phyloP scores from a whole-genome alignment of 2,329 filamentous ascomycete genomes.

The Aurifilum marmelostoma region DNA sequence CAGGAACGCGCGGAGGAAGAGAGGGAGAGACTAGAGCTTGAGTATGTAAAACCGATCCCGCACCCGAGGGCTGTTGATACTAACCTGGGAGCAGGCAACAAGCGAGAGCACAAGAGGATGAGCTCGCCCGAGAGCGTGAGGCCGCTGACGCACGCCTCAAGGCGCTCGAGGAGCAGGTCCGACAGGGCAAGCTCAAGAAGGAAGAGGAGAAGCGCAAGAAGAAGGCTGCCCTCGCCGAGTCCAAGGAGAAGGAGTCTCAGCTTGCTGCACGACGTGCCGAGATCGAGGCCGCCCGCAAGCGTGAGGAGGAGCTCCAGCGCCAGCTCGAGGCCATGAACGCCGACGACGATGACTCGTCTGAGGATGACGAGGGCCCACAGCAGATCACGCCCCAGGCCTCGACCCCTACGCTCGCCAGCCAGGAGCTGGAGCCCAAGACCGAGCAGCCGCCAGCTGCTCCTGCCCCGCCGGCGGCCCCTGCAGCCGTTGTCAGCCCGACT shows the following conservation, averaged over 20 bases:
- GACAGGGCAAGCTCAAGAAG: slow-evolving; percentile 91
- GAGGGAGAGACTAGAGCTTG: slow-evolving; percentile 72
- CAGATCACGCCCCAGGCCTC: slow-evolving; percentile 68
- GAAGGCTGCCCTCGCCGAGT: slow-evolving; percentile 83
- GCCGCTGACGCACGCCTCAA: slow-evolving; percentile 81
- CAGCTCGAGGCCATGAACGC: slow-evolving; percentile 78
- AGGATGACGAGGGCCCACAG: slow-evolving; percentile 78
- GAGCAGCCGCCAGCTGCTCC: slow-evolving; percentile 49
- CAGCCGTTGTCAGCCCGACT: slow-evolving; percentile 57
- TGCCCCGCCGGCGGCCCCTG: slow-evolving; percentile 53
- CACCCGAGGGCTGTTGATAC: slow-evolving; percentile 29
- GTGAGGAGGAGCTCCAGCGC: slow-evolving; percentile 84
- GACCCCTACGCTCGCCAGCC: slow-evolving; percentile 58
- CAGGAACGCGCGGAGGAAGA: slow-evolving; percentile 78
- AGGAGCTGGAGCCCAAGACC: slow-evolving; percentile 57
- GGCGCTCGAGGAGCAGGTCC: slow-evolving; percentile 91
- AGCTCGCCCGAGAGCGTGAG: slow-evolving; percentile 77
- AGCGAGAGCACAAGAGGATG: slow-evolving; percentile 75
- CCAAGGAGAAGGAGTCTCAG: slow-evolving; percentile 85
- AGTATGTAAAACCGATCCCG: slow-evolving; percentile 65
- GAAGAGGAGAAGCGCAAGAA: slow-evolving; percentile 93
- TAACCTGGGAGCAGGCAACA: slow-evolving; percentile 62
- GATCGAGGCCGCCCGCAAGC: slow-evolving; percentile 86
- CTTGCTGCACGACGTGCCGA: slow-evolving; percentile 86
- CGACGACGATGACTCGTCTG: slow-evolving; percentile 76